A percentile compares a stretch with the other conserved stretches of the same genome.
These are phyloP conservation scores for Termitomyces sp. DNA, from an alignment of 768 basidiomycete genomes.

Conservation along the genomic window DNA sequence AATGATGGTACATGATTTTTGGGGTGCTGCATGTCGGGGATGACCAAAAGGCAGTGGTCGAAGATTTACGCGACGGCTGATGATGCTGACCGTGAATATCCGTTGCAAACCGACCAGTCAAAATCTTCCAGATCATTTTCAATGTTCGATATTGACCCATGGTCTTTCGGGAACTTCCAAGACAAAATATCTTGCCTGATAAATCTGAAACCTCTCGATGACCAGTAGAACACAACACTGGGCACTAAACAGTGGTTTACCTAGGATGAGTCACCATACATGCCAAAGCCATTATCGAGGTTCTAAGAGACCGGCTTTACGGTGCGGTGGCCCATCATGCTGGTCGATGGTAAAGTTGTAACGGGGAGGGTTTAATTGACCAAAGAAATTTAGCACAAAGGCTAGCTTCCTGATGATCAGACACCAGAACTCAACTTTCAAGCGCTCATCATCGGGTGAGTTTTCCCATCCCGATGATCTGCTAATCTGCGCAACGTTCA, in stretches of 20 bases:
- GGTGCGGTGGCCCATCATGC: not conserved
- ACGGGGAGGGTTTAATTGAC: not conserved
- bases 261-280: not conserved
- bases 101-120: not conserved
- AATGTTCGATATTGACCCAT: no score
- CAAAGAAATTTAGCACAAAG: no score
- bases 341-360: not conserved
- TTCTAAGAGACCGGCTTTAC: not conserved
- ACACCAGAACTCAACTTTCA: no score
- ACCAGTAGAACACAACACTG: not conserved
- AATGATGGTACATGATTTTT: not conserved
- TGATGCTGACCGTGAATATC: not conserved
- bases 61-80: not conserved
- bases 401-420: no score
- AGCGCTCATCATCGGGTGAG: no score
- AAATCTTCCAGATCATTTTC: no score
- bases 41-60: not conserved
- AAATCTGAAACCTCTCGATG: not conserved
- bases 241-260: not conserved
- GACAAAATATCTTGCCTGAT: not conserved
- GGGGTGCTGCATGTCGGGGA: not conserved
- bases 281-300: not conserved
- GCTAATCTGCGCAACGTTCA: not conserved
- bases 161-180: not conserved
- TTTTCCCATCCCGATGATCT: no score